phyloP scores from a whole-genome alignment of 805 yeast genomes.

The Kuraishia molischiana region DNA sequence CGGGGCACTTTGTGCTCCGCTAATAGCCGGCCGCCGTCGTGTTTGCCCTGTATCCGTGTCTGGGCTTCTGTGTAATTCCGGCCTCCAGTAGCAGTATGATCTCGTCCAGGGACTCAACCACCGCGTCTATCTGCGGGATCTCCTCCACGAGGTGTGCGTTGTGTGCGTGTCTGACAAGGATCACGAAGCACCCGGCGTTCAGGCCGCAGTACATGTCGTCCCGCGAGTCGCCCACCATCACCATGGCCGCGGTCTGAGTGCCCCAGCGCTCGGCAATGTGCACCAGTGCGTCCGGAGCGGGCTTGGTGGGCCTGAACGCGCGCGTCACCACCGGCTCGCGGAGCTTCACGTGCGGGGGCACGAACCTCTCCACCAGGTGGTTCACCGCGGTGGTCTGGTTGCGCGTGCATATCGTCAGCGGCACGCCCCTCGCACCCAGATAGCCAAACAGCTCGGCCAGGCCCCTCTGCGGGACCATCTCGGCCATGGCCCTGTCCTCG shows the following conservation, averaged over 20 bases:
- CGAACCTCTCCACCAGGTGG: slow-evolving; percentile 33
- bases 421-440: slow-evolving; percentile 18
- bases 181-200: slow-evolving; percentile 51
- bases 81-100: slow-evolving; percentile 22
- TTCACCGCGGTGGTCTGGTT: slow-evolving; percentile 45
- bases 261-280: slow-evolving; percentile 45
- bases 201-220: slow-evolving; percentile 62
- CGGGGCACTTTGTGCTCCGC: slow-evolving; percentile 48
- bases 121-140: slow-evolving; percentile 23
- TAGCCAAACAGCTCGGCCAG: slow-evolving; percentile 28
- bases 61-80: slow-evolving; percentile 20
- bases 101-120: slow-evolving; percentile 25
- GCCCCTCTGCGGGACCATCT: slow-evolving; percentile 43
- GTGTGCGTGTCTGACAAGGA: slow-evolving; percentile 41
- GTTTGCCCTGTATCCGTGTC: not conserved
- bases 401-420: slow-evolving; percentile 55
- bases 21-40: not conserved
- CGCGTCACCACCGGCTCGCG: slow-evolving; percentile 48
- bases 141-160: slow-evolving; percentile 33
- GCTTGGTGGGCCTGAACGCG: slow-evolving; percentile 59
- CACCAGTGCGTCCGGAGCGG: slow-evolving; percentile 52
- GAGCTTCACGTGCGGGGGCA: slow-evolving; percentile 27
- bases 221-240: slow-evolving; percentile 69
- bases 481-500: slow-evolving; percentile 54
- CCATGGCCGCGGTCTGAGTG: slow-evolving; percentile 30